Percentiles rank a stretch among this genome's conserved stretches.
These are phyloP conservation scores for Ascochyta clinopodiicola DNA, from an alignment of 2,329 filamentous ascomycete species.

Conservation along the genomic window DNA sequence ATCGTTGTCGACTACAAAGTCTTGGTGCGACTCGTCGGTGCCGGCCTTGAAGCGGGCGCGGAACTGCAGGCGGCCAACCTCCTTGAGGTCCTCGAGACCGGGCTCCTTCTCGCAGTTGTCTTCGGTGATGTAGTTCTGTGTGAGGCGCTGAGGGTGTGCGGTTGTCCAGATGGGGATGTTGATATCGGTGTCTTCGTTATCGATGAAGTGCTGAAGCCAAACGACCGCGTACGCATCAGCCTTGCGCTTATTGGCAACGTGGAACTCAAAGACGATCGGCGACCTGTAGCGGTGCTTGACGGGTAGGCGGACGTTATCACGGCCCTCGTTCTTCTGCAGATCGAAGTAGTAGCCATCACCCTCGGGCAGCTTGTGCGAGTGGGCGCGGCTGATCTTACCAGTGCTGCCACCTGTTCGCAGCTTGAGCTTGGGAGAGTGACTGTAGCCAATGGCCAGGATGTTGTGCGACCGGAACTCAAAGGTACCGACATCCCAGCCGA, in stretches of 20 bases:
- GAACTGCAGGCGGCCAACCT: slow-evolving; percentile 84
- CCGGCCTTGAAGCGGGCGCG: slow-evolving; percentile 84
- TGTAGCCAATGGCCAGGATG: slow-evolving; percentile 70
- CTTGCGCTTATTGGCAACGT: slow-evolving; percentile 70
- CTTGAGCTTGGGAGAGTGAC: slow-evolving; percentile 70
- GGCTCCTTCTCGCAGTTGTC: slow-evolving; percentile 73
- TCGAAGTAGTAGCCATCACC: slow-evolving; percentile 68
- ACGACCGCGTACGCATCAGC: slow-evolving; percentile 78
- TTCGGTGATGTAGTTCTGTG: slow-evolving; percentile 91
- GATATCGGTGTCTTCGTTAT: slow-evolving; percentile 77
- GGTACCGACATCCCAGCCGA: slow-evolving; percentile 95
- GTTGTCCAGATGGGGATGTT: slow-evolving; percentile 93
- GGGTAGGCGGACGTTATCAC: slow-evolving; percentile 73
- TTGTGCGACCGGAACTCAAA: slow-evolving; percentile 82
- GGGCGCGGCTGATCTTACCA: slow-evolving; percentile 69
- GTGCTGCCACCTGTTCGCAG: slow-evolving; percentile 85
- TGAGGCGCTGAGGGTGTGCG: slow-evolving; percentile 74
- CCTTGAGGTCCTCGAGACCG: slow-evolving; percentile 76
- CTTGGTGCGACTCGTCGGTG: slow-evolving; percentile 83
- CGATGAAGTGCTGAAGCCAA: slow-evolving; percentile 85
- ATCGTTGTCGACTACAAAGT: slow-evolving; percentile 85
- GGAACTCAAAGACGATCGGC: slow-evolving; percentile 88
- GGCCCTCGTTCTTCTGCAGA: slow-evolving; percentile 57
- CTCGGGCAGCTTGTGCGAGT: slow-evolving; percentile 66
- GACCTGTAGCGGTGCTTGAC: slow-evolving; percentile 91